Evolutionary conservation across 306 rosid species (phyloP), one percentile per base, ranked within the genome.

Genomic region (Sphenostylis stenocarpa): DNA sequence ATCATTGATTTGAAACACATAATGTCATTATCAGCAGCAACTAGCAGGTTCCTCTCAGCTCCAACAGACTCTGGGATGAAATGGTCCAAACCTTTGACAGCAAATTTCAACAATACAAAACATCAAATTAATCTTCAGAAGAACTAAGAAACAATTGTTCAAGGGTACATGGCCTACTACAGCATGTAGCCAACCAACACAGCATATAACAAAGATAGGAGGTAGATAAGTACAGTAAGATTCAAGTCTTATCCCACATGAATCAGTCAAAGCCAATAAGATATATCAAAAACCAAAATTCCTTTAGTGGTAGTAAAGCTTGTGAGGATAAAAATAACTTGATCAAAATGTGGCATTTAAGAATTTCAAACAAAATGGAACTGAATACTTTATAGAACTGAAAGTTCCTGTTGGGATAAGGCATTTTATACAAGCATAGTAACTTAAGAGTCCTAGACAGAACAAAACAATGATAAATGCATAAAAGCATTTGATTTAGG

Each of bases 1-100:
- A 76, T 87, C 89, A 86, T 76, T 45, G 94, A 90, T 82, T 85
- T 83, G 77, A 82, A 77, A 41, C 82, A 49, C 64, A 70, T 57
- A 72, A 78, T 58, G 47, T 67, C 90, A 31, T 66, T 58, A 56
- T 78, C 89, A 69, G 84, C 89, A 66, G 84, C 87, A 34, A n/a
- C 56, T 52, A 83, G 47, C 67, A 74, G 75, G 73, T 58, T 84
- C 65, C 82, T 82, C 61, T 77, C 81, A 69, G 76, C 57, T 69
- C 76, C 72, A 48, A 41, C 67, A 38, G 90, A 85, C 66, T 83
- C 86, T 36, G 83, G 84, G 77, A 74, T 73, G 75, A 69, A 74
- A 72, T 86, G 82, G 23, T 88, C 90, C 81, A 81, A 84, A 61
- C 78, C 96, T 90, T 80, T 79, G 84, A 57, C 53, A 73, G 77